These are phyloP conservation scores for Cicer cuneatum DNA, from an alignment of 306 rosid genomes.

Conservation along the genomic window DNA sequence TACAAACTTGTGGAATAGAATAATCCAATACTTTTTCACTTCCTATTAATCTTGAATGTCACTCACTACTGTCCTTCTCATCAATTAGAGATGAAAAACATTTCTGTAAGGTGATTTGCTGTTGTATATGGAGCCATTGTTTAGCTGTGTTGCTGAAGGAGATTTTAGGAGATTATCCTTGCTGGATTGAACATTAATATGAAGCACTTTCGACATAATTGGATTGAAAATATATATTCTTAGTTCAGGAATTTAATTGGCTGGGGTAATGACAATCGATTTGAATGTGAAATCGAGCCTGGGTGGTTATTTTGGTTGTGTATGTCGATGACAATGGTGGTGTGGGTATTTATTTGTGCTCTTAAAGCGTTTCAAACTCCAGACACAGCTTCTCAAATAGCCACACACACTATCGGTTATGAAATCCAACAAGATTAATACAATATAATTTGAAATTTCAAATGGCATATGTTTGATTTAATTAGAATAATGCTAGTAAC, in stretches of 20 bases:
- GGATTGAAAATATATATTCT: neutral
- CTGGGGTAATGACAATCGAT: neutral
- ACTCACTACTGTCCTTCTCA: neutral
- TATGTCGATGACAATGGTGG: conserved; percentile 4
- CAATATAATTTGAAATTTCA: conserved; percentile 16
- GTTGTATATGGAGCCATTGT: neutral
- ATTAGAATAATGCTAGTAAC: neutral
- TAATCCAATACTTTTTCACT: neutral
- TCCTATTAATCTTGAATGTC: conserved; percentile 1
- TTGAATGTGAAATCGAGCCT: neutral
- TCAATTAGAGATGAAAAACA: neutral
- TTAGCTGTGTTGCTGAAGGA: neutral
- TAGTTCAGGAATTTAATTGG: neutral
- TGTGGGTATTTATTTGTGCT: neutral
- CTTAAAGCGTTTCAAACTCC: neutral
- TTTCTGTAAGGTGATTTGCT: neutral
- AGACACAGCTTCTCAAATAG: neutral
- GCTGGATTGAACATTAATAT: neutral
- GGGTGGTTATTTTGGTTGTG: conserved; percentile 10
- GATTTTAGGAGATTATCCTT: neutral
- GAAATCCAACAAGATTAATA: neutral
- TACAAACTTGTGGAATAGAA: neutral
- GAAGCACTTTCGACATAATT: neutral
- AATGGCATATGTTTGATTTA: conserved; percentile 5
- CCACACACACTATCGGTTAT: neutral